Base-by-base conservation (phyloP, 257 asterid species). In the Primulina tabacum region DNA sequence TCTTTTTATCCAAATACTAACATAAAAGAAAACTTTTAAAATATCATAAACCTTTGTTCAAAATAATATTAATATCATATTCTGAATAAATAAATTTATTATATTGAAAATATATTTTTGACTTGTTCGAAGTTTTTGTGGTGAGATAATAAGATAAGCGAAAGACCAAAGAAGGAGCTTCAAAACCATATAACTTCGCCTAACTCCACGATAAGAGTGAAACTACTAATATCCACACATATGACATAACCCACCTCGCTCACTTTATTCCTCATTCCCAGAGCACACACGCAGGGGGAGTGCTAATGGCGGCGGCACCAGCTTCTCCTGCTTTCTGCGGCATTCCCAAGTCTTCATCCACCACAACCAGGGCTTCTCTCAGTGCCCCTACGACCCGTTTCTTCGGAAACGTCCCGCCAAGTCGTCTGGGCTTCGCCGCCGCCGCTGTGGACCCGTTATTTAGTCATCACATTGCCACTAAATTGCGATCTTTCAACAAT, bases 291-390 rank as follows among this genome's bases (percentile, higher is more conserved):
- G 8, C 57, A 50, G 21, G 5, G 57, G 57, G 21, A 50, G 57
- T 33, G 18, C 52, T 28, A 64, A 85, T 87, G 93, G 96, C 89
- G 47, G 81, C 89, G 71, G 80, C 93, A 21, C 84, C 89, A 11
- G 89, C 93, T 33, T 85, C 92, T 5, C 88, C 86, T 60, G 74
- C 89, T 53, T 76, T 85, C 75, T 85, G 81, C 74, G 67, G 43
- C 76, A 78, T 87, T 47, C 77, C 89, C 16, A 70, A 82, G 71
- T 56, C 87, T 32, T 78, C 91, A 6, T 59, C 90, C 26, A 9
- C 76, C 38, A 18, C 86, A 40, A 18, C 81, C 69, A 68, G 77
- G 40, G 75, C 83, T 20, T 62, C 84, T 3, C 72, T 79, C 76
- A 56, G 29, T 6, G 53, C 65, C 60, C 78, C 85, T 74, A 20